Base-by-base conservation (phyloP, 2,329 filamentous ascomycete species). In the Orbilia ellipsospora region DNA sequence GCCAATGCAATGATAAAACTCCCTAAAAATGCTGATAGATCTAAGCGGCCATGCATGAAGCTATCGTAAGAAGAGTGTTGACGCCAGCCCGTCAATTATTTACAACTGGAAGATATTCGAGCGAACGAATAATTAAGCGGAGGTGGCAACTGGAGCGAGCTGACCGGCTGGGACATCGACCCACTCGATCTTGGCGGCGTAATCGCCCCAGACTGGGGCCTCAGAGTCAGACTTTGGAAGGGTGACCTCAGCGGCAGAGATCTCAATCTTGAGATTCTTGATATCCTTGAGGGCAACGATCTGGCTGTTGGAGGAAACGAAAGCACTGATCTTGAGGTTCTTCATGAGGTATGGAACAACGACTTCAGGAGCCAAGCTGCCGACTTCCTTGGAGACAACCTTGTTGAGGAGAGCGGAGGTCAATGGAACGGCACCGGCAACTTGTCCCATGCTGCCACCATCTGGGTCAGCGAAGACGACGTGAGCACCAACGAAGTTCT, bases 401-500 rank as follows among this genome's bases (percentile, higher is more conserved):
- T 80, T 78, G 23, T 82, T 79, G 16, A 82, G 64, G 7, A 84
- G 77, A 15, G 80, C 81, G 0, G 80, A 78, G 0, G 83, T 84
- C 7, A 85, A 70, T 0, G 80, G 81, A 2, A 84, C 80, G 40
- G 81, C 83, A 23, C 82, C 83, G 2, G 83, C 82, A 23, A 84
- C 80, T 12, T 79, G 69, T 20, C 28, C 36, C 28, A 36, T 36
- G 55, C 28, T 26, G 31, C 36, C 55, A n/a, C 55, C 10, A 79
- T 72, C 6, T 6, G 10, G 10, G 12, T 52, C 48, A 52, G 82
- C 81, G 40, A 84, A 81, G 10, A 82, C 80, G 1, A 81, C 79
- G 40, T 83, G 80, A 44, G 82, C 82, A 20, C 83, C 83, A 18
- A 85, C 80, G 28, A 83, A 82, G 60, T 83, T 83, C n/a, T 80